These are phyloP conservation scores for Silene conica DNA, from an alignment of 148 eudicot species.

Conservation along the genomic window DNA sequence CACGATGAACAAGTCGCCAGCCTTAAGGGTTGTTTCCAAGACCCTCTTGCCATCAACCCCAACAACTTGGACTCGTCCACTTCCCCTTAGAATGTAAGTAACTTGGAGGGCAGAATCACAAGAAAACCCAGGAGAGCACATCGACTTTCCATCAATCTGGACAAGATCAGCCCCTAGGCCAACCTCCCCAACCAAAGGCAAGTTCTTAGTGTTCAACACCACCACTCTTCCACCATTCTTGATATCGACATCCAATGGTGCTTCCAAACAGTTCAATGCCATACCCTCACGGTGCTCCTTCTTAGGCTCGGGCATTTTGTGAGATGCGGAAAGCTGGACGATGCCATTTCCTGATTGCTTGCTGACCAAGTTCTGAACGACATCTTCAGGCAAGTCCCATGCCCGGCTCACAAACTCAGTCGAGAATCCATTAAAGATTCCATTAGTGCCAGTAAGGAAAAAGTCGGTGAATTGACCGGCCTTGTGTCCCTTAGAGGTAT, in stretches of 20 bases:
- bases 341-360: conserved; percentile 54
- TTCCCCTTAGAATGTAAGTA: conserved; percentile 72
- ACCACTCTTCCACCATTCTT: conserved; percentile 72
- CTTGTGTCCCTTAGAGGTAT: conserved; percentile 71
- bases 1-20: conserved; percentile 70
- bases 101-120: conserved; percentile 87
- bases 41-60: conserved; percentile 77
- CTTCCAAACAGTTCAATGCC: conserved; percentile 77
- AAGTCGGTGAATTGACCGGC: conserved; percentile 72
- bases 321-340: conserved; percentile 44
- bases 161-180: conserved; percentile 85
- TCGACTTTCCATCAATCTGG: conserved; percentile 55
- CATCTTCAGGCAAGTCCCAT: conserved; percentile 68
- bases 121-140: conserved; percentile 88
- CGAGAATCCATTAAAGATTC: conserved; percentile 82
- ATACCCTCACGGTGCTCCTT: conserved; percentile 51
- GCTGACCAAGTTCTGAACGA: conserved; percentile 51
- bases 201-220: conserved; percentile 76
- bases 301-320: conserved; percentile 71
- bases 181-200: conserved; percentile 86
- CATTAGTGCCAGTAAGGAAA: conserved; percentile 70
- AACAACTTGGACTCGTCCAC: conserved; percentile 81
- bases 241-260: conserved; percentile 78
- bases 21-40: conserved; percentile 57
- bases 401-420: conserved; percentile 78